Evolutionary conservation across 1,284 basidiomycete genomes (phyloP).

Genomic region (Takashimella koratensis): DNA sequence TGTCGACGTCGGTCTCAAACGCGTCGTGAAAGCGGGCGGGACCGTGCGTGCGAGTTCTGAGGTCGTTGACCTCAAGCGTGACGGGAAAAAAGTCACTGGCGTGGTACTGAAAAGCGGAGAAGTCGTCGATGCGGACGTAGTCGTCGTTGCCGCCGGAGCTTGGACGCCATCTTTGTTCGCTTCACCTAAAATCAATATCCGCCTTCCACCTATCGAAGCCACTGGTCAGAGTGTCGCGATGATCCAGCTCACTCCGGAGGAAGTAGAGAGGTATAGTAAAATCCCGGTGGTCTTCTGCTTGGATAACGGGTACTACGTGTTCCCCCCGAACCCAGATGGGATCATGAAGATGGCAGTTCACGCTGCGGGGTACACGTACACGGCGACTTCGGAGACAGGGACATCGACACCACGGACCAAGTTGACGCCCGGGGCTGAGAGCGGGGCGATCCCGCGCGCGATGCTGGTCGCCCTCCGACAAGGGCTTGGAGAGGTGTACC

Average conservation of each 20-base stretch:
- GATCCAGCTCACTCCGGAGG: constrained; percentile 67
- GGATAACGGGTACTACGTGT: constrained; percentile 50
- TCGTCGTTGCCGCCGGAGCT: constrained; percentile 45
- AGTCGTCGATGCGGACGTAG: constrained; percentile 37
- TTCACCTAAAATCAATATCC: constrained; percentile 47
- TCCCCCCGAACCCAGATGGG: constrained; percentile 50
- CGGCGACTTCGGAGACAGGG: constrained; percentile 23
- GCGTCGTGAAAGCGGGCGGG: constrained; percentile 61
- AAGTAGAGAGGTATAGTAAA: constrained; percentile 60
- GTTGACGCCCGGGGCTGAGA: constrained; percentile 41
- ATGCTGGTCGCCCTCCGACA: constrained; percentile 30
- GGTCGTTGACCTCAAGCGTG: constrained; percentile 51
- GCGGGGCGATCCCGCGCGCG: constrained; percentile 41
- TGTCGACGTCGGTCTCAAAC: constrained; percentile 57
- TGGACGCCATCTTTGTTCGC: constrained; percentile 73
- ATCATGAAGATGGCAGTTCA: constrained; percentile 53
- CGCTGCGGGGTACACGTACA: constrained; percentile 41
- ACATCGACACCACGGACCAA: constrained; percentile 46
- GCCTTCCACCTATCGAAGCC: constrained; percentile 37
- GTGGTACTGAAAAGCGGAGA: constrained; percentile 64
- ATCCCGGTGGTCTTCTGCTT: constrained; percentile 59
- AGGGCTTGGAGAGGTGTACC: constrained; percentile 37
- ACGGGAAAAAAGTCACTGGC: constrained; percentile 55
- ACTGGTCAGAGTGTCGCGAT: constrained; percentile 65
- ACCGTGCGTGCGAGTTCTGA: constrained; percentile 59